Base-by-base conservation (phyloP, 2,329 filamentous ascomycete genomes). In the Pyrenochaeta sp. region DNA sequence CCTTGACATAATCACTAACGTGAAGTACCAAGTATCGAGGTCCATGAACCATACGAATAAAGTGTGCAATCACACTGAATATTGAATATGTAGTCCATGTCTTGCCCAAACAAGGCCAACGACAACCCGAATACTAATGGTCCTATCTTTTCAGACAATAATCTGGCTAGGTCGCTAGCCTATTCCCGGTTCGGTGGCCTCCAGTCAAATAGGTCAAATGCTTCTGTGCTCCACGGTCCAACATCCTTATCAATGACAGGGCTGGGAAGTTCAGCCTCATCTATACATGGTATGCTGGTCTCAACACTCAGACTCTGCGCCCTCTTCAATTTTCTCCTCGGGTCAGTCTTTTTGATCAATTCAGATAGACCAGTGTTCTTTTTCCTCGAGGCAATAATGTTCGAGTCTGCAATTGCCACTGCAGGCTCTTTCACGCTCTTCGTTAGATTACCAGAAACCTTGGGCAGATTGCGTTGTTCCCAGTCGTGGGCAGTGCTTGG, bases 141-240 rank as follows among this genome's bases (percentile, higher is more conserved):
- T 27, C 4, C 23, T 9, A 27, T 27, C 23, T 27, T 27, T 27
- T 9, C 23, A 9, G 23, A 5, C 23, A 35, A 35, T 35, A 35
- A 35, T 35, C 32, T 35, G 14, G 32, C 12, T 35, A 35, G 5
- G 5, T 35, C 12, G 14, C 12, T 35, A 12, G 32, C 32, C 15
- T 30, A 42, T n/a, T 52, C 56, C 30, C 45, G 49, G n/a, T 15
- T 71, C 14, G 71, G 77, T 31, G 87, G 88, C 42, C 85, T 79
- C 66, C 81, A 85, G 65, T 84, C 86, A 57, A 91, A 83, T 41
- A 91, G 67, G 69, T 91, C 88, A 60, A 85, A 81, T 0, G 88
- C 87, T 67, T 90, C 88, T 20, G 81, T 82, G 61, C 87, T 90
- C 88, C 88, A 91, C 0, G 88, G 84, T 2, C 87, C 87, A 14